Conservation (phyloP, 176 grass and related monocot species). For the Oryza nivara region DNA sequence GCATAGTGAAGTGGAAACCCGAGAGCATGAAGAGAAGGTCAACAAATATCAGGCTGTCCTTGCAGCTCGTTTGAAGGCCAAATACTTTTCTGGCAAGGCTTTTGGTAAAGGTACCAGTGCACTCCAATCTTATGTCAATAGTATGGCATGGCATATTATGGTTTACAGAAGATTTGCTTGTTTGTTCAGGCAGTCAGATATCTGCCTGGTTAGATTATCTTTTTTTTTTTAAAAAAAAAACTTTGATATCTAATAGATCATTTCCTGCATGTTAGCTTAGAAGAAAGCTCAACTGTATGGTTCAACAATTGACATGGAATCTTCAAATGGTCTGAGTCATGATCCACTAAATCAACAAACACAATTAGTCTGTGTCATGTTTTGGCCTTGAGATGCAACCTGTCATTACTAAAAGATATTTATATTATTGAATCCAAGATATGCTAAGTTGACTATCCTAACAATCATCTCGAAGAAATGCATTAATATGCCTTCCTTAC, state of each 20-base stretch:
- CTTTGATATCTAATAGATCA: constrained; percentile 14
- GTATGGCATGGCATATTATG: constrained; percentile 22
- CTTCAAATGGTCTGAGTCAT: background rate
- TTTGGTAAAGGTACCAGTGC: constrained; percentile 43
- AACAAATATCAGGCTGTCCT: constrained; percentile 52
- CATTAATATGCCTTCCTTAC: background rate
- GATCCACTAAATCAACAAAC: background rate
- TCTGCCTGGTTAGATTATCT: background rate
- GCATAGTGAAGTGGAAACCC: constrained; percentile 8
- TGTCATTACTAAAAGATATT: constrained; percentile 10
- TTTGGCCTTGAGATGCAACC: constrained; percentile 2
- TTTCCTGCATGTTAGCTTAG: background rate
- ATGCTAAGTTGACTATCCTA: background rate
- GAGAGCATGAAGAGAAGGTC: constrained; percentile 46
- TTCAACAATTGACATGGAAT: constrained; percentile 10
- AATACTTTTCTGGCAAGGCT: constrained; percentile 65
- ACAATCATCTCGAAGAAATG: background rate
- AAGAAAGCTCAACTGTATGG: background rate
- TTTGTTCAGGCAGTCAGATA: constrained; percentile 16
- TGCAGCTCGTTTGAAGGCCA: constrained; percentile 63
- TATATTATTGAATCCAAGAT: constrained; percentile 9
- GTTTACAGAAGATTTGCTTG: background rate
- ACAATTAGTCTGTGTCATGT: constrained; percentile 13
- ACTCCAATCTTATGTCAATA: background rate
- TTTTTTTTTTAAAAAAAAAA: background rate